Evolutionary conservation across 805 yeast genomes (phyloP).

Genomic region (Metschnikowia borealis): DNA sequence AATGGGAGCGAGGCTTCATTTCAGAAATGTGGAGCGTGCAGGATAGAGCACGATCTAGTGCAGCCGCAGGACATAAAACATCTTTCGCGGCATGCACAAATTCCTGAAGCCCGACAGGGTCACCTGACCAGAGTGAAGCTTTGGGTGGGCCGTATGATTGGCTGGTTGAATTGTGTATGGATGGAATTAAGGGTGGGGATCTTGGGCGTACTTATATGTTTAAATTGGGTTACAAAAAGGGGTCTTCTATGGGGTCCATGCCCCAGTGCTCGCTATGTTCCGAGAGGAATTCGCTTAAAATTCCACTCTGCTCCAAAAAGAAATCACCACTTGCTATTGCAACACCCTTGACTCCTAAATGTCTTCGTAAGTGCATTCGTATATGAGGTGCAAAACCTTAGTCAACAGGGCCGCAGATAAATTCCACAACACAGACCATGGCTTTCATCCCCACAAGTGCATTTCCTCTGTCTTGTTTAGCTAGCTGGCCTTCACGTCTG

Average conservation of each 20-base stretch:
- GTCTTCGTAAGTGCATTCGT: no score
- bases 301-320: neutral
- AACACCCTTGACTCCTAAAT: neutral
- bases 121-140: neutral
- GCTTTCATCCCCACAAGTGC: neutral
- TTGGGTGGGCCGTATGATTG: no score
- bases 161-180: no score
- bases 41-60: constrained; percentile 4
- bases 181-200: no score
- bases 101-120: neutral
- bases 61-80: constrained; percentile 1
- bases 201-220: no score
- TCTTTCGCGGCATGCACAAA: constrained; percentile 3
- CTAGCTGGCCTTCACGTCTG: neutral
- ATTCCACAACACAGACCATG: neutral
- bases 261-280: neutral
- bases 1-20: constrained; percentile 2
- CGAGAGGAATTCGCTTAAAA: neutral
- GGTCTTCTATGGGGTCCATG: neutral
- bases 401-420: no score
- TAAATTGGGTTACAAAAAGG: no score
- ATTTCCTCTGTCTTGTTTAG: neutral
- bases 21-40: constrained; percentile 4
- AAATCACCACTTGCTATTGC: neutral
- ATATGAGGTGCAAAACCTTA: no score